These are phyloP conservation scores for Noccaea caerulescens DNA, from an alignment of 345 rosid species.

Conservation along the genomic window DNA sequence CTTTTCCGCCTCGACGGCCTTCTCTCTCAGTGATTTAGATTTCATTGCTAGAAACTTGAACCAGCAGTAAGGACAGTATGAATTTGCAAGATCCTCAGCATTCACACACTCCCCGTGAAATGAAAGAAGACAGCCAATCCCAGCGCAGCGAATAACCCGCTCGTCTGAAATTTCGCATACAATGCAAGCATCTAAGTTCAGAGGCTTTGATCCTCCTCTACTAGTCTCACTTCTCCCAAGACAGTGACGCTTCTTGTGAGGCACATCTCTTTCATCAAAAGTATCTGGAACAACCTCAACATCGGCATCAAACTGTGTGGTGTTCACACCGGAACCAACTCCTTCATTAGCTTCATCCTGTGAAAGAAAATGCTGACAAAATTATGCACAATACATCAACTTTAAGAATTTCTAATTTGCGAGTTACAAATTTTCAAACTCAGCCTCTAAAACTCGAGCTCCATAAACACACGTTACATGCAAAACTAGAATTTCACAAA, in stretches of 20 bases:
- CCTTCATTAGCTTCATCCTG: conserved; percentile 37
- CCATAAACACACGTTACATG: not conserved
- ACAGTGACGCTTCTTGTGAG: conserved; percentile 36
- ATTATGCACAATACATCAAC: not conserved
- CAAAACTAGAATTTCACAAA: not conserved
- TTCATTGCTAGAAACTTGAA: not conserved
- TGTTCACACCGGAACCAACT: conserved; percentile 16
- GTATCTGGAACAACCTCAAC: conserved; percentile 29
- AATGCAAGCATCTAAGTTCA: conserved; percentile 35
- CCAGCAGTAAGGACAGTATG: conserved; percentile 44
- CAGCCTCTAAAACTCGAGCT: not conserved
- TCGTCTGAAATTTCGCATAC: conserved; percentile 27
- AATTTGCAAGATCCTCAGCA: conserved; percentile 25
- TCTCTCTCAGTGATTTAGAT: conserved; percentile 15
- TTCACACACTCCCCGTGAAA: conserved; percentile 38
- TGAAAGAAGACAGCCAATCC: conserved; percentile 26
- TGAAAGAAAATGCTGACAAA: not conserved
- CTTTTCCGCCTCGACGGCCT: conserved; percentile 23
- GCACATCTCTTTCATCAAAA: conserved; percentile 26
- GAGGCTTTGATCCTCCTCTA: not conserved
- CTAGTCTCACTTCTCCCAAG: conserved; percentile 11
- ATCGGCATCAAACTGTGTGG: conserved; percentile 11
- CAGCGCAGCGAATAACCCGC: conserved; percentile 23
- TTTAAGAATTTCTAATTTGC: not conserved
- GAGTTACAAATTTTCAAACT: not conserved